A percentile compares a stretch with the other conserved stretches of the same genome.
phyloP scores from a whole-genome alignment of 2,329 filamentous ascomycete species.

The Ilyonectria sp. region DNA sequence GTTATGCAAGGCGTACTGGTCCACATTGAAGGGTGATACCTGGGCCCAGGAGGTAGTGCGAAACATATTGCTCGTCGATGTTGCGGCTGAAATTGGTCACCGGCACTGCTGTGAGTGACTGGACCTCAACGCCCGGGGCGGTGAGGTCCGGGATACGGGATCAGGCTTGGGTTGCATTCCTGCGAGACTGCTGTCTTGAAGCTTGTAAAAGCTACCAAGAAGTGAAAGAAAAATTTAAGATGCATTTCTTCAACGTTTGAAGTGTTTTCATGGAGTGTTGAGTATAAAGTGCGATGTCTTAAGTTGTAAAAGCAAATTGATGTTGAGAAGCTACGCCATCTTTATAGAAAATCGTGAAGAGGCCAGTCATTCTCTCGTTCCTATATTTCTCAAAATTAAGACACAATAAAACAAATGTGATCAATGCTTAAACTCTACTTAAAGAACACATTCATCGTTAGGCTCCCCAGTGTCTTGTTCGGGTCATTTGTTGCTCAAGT shows the following conservation, averaged over 20 bases:
- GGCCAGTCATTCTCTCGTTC: neutral
- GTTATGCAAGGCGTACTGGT: conserved; percentile 5
- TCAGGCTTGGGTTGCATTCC: neutral
- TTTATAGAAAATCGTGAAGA: neutral
- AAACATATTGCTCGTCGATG: conserved; percentile 5
- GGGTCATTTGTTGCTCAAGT: neutral
- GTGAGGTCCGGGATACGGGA: neutral
- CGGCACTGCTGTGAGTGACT: conserved; percentile 1
- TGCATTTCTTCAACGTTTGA: conserved; percentile 1
- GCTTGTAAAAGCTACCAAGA: neutral
- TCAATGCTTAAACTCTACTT: neutral
- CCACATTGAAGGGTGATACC: conserved; percentile 3
- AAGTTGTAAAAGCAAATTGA: neutral
- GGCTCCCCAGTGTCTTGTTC: neutral
- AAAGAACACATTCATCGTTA: neutral
- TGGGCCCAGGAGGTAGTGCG: conserved; percentile 3
- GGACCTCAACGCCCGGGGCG: neutral
- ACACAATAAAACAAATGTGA: neutral
- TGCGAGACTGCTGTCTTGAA: neutral
- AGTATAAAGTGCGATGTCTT: neutral
- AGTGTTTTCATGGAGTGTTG: neutral
- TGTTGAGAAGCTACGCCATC: neutral
- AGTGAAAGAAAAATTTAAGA: neutral
- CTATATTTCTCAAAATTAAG: neutral
- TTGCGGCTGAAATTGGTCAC: conserved; percentile 2